A percentile compares a stretch with the other conserved stretches of the same genome.
Conservation (phyloP, 2,329 filamentous ascomycete genomes). For the Xylariales sp. region DNA sequence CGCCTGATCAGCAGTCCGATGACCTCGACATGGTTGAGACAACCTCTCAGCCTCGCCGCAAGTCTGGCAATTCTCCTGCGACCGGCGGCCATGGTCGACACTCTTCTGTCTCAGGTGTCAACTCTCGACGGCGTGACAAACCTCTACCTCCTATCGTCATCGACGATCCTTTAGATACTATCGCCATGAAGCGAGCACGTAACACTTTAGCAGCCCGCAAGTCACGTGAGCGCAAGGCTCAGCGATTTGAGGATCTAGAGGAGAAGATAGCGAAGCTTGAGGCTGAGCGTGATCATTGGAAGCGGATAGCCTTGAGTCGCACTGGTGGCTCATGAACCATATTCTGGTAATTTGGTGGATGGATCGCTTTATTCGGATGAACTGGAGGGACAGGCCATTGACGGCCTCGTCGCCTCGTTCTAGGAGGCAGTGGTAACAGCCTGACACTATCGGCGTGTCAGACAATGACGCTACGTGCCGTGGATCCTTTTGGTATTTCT, state of each 20-base stretch:
- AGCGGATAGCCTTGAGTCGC: conserved; percentile 46
- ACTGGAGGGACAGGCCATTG: conserved; percentile 28
- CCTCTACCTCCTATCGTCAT: conserved; percentile 74
- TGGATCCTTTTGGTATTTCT: conserved; percentile 16
- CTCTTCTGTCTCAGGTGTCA: conserved; percentile 66
- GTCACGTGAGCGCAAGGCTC: conserved; percentile 80
- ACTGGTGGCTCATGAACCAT: conserved; percentile 25
- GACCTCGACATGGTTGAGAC: conserved; percentile 44
- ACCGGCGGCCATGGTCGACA: conserved; percentile 47
- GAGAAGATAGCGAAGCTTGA: conserved; percentile 65
- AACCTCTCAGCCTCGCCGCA: conserved; percentile 38
- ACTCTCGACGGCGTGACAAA: conserved; percentile 72
- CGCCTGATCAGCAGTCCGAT: conserved; percentile 40
- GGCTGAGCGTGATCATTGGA: conserved; percentile 63
- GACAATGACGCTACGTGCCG: conserved; percentile 19
- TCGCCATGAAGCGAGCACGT: conserved; percentile 88
- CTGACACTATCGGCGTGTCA: conserved; percentile 19
- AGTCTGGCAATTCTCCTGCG: conserved; percentile 39
- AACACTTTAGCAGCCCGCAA: conserved; percentile 93
- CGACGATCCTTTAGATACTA: conserved; percentile 65
- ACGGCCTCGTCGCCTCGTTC: conserved; percentile 18
- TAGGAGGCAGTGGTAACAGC: conserved; percentile 21
- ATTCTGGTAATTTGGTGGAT: conserved; percentile 18
- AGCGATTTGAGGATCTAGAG: conserved; percentile 71
- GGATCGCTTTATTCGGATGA: conserved; percentile 20